Percentiles rank a stretch among this genome's conserved stretches.
Evolutionary conservation across 768 basidiomycete genomes (phyloP).

Genomic region (Phylloporus sp.): DNA sequence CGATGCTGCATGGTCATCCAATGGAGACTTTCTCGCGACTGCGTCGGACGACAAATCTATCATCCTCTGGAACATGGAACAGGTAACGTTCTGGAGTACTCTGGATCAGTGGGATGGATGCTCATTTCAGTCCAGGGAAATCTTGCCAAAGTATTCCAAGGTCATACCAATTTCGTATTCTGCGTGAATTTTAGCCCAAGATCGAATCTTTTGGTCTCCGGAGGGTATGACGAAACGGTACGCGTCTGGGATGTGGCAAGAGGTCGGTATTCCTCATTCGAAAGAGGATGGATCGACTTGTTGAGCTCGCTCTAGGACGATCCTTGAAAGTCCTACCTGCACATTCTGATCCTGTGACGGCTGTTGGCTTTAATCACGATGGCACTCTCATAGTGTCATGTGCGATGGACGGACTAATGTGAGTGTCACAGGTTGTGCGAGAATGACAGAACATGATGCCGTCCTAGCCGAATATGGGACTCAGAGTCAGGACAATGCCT

Average conservation of each 20-base stretch:
- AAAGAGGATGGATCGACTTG: background rate
- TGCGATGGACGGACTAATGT: constrained; percentile 98
- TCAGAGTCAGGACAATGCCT: constrained; percentile 95
- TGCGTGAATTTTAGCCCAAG: constrained; percentile 89
- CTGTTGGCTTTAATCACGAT: constrained; percentile 90
- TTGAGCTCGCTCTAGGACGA: constrained; percentile 47
- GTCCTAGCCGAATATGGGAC: constrained; percentile 92
- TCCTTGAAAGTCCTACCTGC: constrained; percentile 87
- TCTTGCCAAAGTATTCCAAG: constrained; percentile 61
- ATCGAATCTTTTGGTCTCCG: constrained; percentile 87
- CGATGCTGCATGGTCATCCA: constrained; percentile 83
- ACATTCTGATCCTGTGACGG: constrained; percentile 95
- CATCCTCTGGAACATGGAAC: constrained; percentile 75
- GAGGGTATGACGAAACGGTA: constrained; percentile 93
- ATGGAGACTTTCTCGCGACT: constrained; percentile 79
- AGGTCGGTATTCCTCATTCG: constrained; percentile 42
- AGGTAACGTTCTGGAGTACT: constrained; percentile 35
- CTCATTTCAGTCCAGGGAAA: constrained; percentile 39
- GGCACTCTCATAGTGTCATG: constrained; percentile 93
- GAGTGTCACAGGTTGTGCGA: constrained; percentile 25
- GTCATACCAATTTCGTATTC: constrained; percentile 93
- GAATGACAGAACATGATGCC: background rate
- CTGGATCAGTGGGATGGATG: background rate
- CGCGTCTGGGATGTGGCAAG: constrained; percentile 93
- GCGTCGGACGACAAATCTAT: constrained; percentile 93